Evolutionary conservation across 2,329 filamentous ascomycete genomes (phyloP), one percentile per base, ranked within the genome.

Genomic region (Alternaria novae-zelandiae): DNA sequence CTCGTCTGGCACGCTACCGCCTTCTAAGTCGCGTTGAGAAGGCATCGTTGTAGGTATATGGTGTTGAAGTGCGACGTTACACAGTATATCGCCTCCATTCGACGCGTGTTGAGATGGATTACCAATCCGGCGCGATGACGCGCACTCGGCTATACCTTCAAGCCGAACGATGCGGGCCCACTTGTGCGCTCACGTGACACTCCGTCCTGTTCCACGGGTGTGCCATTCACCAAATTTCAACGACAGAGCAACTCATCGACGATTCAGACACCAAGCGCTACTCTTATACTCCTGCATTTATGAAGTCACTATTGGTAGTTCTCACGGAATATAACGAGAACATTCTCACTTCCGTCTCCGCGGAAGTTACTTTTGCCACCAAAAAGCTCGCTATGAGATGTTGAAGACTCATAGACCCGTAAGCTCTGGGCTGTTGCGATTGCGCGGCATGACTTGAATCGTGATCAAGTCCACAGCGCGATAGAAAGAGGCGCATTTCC

Each of bases 11-110:
- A 26, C 17, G 10, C 43, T 21, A 2, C 20, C 58, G n/a, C 41
- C 25, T 26, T 70, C 67, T 12, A 61, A 5, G 41, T 68, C 65
- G 46, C 56, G 67, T 41, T 55, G 65, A n/a, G 59, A 61, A 26
- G 58, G 43, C 68, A 71, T 72, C 15, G 11, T 55, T 15, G 10
- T 20, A 17, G 7, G 36, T 32, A 4, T 44, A 2, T 20, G 21
- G 13, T 47, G 28, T 47, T 41, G 41, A 11, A 28, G 12, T 28
- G 43, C 13, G n/a, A 41, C 28, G 28, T 21, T 59, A 43, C 21
- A 13, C 43, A 47, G 7, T 46, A 54, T n/a, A 12, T 46, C n/a
- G 25, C 36, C 15, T 17, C 2, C 15, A 15, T 30, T 50, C 23
- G 21, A 32, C 13, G 25, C 21, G 21, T 41, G 26, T 49, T 20